A percentile compares a stretch with the other conserved stretches of the same genome.
Evolutionary conservation across 768 basidiomycete species (phyloP).

Genomic region (Kwoniella sp.): DNA sequence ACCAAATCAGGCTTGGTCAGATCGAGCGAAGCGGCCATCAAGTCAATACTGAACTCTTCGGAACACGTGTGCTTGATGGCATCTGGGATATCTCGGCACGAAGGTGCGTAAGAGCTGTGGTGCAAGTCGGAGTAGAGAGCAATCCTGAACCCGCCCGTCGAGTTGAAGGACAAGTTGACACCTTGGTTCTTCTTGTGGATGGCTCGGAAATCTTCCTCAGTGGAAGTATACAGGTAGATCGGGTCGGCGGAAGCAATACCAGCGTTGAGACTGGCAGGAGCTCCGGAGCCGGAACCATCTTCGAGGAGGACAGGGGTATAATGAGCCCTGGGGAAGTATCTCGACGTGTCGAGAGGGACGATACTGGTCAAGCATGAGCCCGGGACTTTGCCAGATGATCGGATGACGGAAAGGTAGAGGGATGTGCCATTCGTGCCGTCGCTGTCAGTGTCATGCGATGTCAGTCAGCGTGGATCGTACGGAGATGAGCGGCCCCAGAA

Average conservation of each 20-base stretch:
- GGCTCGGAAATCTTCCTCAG: neutral
- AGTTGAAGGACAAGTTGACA: conserved; percentile 2
- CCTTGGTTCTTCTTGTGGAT: neutral
- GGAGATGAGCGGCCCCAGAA: too few species aligned
- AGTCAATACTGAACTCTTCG: neutral
- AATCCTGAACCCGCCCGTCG: conserved; percentile 10
- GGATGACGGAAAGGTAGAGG: neutral
- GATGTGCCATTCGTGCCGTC: neutral
- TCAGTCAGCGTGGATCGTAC: neutral
- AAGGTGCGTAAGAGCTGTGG: neutral
- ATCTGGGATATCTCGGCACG: conserved; percentile 4
- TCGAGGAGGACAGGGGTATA: conserved; percentile 1
- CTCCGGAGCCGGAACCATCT: neutral
- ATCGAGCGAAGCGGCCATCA: conserved; percentile 3
- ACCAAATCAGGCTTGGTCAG: conserved; percentile 12
- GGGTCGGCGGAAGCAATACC: conserved; percentile 2
- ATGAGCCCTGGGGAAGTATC: neutral
- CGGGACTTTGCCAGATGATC: neutral
- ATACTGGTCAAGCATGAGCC: conserved; percentile 10
- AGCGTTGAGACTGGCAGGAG: conserved; percentile 5
- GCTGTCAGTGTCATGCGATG: neutral
- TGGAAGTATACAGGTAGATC: conserved; percentile 8
- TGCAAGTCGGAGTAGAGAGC: conserved; percentile 16
- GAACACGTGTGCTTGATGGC: neutral
- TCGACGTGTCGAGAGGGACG: conserved; percentile 5